phyloP scores from a whole-genome alignment of 371 early-diverging fungal genomes.

The Umbelopsis sp. region DNA sequence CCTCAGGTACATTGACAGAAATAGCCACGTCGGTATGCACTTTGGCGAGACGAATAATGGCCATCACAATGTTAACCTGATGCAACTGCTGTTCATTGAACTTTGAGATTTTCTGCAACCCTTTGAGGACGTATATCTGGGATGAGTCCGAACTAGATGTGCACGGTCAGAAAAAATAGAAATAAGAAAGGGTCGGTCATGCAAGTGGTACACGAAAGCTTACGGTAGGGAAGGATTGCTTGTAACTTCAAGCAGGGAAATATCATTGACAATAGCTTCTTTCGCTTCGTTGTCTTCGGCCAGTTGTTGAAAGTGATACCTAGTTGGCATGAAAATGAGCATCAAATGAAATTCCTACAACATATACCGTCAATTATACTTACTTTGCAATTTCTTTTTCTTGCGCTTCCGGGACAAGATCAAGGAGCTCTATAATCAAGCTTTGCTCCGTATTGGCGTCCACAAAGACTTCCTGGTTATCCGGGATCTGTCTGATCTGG shows the following conservation, averaged over 20 bases:
- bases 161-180: not conserved
- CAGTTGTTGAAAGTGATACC: conserved; percentile 79
- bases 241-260: conserved; percentile 34
- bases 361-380: conserved; percentile 4
- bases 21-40: conserved; percentile 76
- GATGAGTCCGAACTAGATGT: conserved; percentile 21
- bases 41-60: conserved; percentile 64
- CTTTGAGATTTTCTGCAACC: conserved; percentile 71
- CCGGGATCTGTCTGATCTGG: conserved; percentile 81
- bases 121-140: conserved; percentile 46
- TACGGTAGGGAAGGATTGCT: conserved; percentile 61
- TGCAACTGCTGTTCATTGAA: conserved; percentile 66
- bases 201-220: conserved; percentile 20
- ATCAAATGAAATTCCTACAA: not conserved
- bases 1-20: conserved; percentile 70
- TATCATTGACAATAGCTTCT: conserved; percentile 26
- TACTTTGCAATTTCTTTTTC: conserved; percentile 63
- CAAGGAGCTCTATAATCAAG: conserved; percentile 83
- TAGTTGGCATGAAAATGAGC: conserved; percentile 26
- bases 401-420: conserved; percentile 56
- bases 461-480: conserved; percentile 91
- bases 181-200: not conserved
- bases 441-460: conserved; percentile 74
- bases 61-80: conserved; percentile 67
- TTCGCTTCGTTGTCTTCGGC: conserved; percentile 80